phyloP scores from a whole-genome alignment of 2,329 filamentous ascomycete species.

The Aureobasidium sp. region DNA sequence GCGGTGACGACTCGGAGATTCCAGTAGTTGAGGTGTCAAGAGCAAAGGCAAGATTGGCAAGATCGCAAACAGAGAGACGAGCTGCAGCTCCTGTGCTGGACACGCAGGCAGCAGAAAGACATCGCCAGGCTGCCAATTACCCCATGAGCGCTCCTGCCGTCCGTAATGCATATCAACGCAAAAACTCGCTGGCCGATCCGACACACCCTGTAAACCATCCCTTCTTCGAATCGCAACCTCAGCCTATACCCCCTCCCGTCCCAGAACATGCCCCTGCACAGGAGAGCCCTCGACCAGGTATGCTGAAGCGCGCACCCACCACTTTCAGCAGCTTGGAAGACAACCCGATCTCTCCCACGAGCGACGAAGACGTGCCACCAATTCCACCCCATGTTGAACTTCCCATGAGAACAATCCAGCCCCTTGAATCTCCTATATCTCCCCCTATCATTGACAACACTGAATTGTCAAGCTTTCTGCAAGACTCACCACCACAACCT shows the following conservation, averaged over 20 bases:
- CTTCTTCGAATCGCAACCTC: conserved; percentile 2
- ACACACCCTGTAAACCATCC: conserved; percentile 5
- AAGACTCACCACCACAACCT: conserved; percentile 5
- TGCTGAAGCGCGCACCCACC: conserved; percentile 3
- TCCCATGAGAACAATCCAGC: not conserved
- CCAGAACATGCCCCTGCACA: not conserved
- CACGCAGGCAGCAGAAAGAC: not conserved
- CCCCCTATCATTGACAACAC: not conserved
- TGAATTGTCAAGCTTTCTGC: not conserved
- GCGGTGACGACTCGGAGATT: conserved; percentile 75
- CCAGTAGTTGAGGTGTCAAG: conserved; percentile 65
- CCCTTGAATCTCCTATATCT: not conserved
- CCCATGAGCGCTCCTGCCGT: conserved; percentile 3
- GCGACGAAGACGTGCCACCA: not conserved
- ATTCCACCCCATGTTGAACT: not conserved
- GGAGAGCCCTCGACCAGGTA: not conserved
- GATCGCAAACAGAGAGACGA: conserved; percentile 25
- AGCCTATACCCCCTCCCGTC: not conserved
- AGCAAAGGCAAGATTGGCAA: conserved; percentile 36
- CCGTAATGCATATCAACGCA: not conserved
- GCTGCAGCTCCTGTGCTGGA: conserved; percentile 16
- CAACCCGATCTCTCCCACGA: not conserved
- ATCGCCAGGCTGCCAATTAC: not conserved
- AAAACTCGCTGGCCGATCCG: conserved; percentile 5
- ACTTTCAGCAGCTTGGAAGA: not conserved